Conservation (phyloP, 192 early-diverging fungal genomes). For the Spizellomyces sp. region DNA sequence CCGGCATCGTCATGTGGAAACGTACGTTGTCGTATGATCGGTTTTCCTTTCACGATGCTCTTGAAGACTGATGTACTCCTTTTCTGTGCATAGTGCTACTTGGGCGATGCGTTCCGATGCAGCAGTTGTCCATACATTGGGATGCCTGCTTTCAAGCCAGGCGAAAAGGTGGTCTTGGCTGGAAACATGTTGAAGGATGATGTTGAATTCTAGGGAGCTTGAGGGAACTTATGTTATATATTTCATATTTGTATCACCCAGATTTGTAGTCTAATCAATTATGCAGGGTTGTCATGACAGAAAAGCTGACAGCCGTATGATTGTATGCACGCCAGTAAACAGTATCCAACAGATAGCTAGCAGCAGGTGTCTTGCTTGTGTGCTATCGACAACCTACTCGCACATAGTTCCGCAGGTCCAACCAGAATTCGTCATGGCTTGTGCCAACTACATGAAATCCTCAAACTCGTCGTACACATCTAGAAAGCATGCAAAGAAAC, state of each 20-base stretch:
- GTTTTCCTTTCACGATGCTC: conserved; percentile 18
- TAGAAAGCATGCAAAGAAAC: background rate
- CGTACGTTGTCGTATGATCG: conserved; percentile 44
- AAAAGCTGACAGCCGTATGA: no score
- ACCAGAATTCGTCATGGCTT: no score
- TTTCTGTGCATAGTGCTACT: conserved; percentile 63
- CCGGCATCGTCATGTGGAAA: conserved; percentile 65
- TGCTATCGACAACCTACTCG: no score
- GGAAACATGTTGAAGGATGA: conserved; percentile 77
- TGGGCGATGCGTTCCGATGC: conserved; percentile 98
- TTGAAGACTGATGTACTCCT: background rate
- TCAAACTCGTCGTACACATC: conserved; percentile 42
- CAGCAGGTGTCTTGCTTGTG: no score
- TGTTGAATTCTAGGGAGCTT: conserved; percentile 35
- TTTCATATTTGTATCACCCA: no score
- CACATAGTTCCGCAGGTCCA: no score
- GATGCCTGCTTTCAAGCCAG: conserved; percentile 95
- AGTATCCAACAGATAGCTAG: no score
- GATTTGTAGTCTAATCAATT: no score
- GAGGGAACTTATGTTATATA: no score
- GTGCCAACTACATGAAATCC: conserved; percentile 46
- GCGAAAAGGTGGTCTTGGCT: conserved; percentile 86
- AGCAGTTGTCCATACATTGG: conserved; percentile 93
- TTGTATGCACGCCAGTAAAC: no score
- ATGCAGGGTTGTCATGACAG: no score